Conservation (phyloP, 2,329 filamentous ascomycete species). For the Fusarium odoratissimum region DNA sequence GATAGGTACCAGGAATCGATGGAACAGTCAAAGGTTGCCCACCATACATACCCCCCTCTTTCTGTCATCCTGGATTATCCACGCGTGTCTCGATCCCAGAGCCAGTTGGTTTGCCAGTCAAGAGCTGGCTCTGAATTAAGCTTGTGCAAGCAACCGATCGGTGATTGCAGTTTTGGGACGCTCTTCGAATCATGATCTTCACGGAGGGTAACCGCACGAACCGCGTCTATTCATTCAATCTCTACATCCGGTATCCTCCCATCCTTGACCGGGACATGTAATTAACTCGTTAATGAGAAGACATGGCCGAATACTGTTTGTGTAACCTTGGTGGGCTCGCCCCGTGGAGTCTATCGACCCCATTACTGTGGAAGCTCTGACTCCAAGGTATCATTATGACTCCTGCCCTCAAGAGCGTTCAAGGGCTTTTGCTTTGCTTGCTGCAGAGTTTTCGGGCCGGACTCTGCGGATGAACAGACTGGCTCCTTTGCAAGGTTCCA, state of each 20-base stretch:
- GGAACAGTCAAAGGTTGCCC: slow-evolving; percentile 23
- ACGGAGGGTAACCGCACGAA: slow-evolving; percentile 11
- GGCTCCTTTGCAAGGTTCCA: slow-evolving; percentile 56
- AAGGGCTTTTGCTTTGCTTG: slow-evolving; percentile 63
- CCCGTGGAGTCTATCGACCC: not conserved
- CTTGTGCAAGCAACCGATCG: slow-evolving; percentile 20
- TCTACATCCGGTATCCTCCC: not conserved
- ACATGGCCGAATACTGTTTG: not conserved
- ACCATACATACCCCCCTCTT: not conserved
- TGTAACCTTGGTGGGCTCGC: not conserved
- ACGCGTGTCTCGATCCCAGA: slow-evolving; percentile 18
- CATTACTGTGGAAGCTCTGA: slow-evolving; percentile 48
- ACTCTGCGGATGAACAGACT: slow-evolving; percentile 65
- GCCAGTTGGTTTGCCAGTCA: not conserved
- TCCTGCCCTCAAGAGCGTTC: slow-evolving; percentile 63
- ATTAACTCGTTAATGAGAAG: not conserved
- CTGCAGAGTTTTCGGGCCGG: slow-evolving; percentile 68
- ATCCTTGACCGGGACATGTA: no score
- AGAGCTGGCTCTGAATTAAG: slow-evolving; percentile 10
- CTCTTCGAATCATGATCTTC: not conserved
- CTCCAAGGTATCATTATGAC: slow-evolving; percentile 61
- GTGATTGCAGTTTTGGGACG: slow-evolving; percentile 35
- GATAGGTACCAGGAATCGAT: slow-evolving; percentile 20
- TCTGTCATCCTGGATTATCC: slow-evolving; percentile 6
- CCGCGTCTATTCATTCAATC: not conserved